A percentile compares a stretch with the other conserved stretches of the same genome.
phyloP scores from a whole-genome alignment of 1,284 basidiomycete genomes.

The Cystobasidium sp. region DNA sequence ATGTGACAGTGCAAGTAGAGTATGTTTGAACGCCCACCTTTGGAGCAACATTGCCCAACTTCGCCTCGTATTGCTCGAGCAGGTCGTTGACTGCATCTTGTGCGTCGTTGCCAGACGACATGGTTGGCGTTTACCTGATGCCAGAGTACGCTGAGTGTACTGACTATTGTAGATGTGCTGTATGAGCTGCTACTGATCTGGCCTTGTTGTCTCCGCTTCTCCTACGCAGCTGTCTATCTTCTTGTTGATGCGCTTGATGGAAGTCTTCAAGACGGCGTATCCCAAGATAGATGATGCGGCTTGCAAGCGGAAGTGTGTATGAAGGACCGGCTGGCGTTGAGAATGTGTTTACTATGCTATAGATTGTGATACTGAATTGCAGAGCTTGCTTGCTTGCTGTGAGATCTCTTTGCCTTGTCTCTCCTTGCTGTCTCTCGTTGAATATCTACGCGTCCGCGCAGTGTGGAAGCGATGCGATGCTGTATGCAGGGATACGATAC shows the following conservation, averaged over 20 bases:
- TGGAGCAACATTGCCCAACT: conserved; percentile 36
- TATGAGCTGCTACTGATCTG: background rate
- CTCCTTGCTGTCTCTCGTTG: no score
- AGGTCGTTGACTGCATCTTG: conserved; percentile 39
- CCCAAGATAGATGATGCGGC: background rate
- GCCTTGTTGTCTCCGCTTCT: background rate
- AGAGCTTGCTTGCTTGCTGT: no score
- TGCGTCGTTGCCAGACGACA: conserved; percentile 34
- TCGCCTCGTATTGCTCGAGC: conserved; percentile 33
- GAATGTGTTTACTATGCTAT: no score
- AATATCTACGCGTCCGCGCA: no score
- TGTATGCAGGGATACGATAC: no score
- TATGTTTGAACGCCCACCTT: conserved; percentile 1
- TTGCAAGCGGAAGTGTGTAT: background rate
- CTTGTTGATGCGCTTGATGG: conserved; percentile 20
- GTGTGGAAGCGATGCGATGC: no score
- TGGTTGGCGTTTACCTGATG: background rate
- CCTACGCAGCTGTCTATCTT: background rate
- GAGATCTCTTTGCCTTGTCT: no score
- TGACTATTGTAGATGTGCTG: background rate
- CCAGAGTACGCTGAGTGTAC: background rate
- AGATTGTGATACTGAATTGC: no score
- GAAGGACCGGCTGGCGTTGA: background rate
- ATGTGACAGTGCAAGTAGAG: background rate
- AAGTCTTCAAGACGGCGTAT: background rate